These are phyloP conservation scores for Lobosporangium transversale DNA, from an alignment of 192 early-diverging fungal genomes.

Conservation along the genomic window DNA sequence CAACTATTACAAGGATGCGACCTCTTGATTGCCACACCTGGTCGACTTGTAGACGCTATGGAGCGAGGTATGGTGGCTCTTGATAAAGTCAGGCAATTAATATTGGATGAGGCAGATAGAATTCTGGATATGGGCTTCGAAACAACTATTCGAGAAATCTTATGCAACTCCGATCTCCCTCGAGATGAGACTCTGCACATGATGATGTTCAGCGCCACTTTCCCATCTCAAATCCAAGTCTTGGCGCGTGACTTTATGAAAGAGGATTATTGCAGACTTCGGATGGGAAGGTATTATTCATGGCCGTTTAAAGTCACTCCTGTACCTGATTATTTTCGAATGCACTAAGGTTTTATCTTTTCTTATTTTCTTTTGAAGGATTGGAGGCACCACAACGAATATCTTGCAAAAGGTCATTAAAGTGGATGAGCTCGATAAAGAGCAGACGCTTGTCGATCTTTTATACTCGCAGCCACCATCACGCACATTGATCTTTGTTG, in stretches of 20 bases:
- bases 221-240: slow-evolving; percentile 89
- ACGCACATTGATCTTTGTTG: slow-evolving; percentile 85
- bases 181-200: slow-evolving; percentile 79
- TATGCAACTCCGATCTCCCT: slow-evolving; percentile 77
- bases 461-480: slow-evolving; percentile 63
- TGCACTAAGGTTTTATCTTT: no score
- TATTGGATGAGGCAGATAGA: slow-evolving; percentile 89
- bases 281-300: slow-evolving; percentile 79
- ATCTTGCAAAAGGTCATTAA: slow-evolving; percentile 86
- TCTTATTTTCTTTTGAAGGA: slow-evolving; percentile 57
- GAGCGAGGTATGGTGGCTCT: slow-evolving; percentile 85
- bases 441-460: slow-evolving; percentile 68
- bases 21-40: slow-evolving; percentile 93
- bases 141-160: slow-evolving; percentile 87
- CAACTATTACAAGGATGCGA: slow-evolving; percentile 93
- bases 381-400: slow-evolving; percentile 83
- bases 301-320: no score
- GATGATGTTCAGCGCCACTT: slow-evolving; percentile 98
- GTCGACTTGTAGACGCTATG: slow-evolving; percentile 91
- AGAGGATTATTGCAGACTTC: slow-evolving; percentile 82
- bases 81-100: slow-evolving; percentile 71
- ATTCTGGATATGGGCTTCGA: slow-evolving; percentile 99
- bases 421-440: slow-evolving; percentile 74
- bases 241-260: slow-evolving; percentile 94
- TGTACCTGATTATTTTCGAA: no score